Conservation (phyloP, 129 eudicot species). For the Arctium minus region DNA sequence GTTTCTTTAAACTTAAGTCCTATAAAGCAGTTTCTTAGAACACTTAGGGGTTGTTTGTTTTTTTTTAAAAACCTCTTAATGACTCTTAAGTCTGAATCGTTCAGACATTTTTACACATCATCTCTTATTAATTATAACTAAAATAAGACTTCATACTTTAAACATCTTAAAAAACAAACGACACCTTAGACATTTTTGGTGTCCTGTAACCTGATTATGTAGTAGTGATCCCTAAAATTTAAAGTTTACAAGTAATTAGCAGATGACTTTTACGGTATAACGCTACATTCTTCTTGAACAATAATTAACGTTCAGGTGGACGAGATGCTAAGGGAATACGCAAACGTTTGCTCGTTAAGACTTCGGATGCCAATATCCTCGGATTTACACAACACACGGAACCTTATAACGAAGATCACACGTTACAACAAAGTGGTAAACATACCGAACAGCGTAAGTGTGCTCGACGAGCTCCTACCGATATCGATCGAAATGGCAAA, state of each 20-base stretch:
- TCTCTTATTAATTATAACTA: too few relatives aligned
- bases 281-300: not conserved
- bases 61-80: too few relatives aligned
- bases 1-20: too few relatives aligned
- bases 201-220: not conserved
- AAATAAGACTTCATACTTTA: too few relatives aligned
- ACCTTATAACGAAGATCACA: constrained; percentile 41
- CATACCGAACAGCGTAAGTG: constrained; percentile 37
- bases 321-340: constrained; percentile 33
- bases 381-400: constrained; percentile 32
- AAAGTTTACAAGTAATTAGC: too few relatives aligned
- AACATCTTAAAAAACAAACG: too few relatives aligned
- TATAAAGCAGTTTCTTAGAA: not conserved
- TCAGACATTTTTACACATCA: too few relatives aligned
- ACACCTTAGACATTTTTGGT: not conserved
- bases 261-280: not conserved
- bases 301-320: constrained; percentile 23
- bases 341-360: constrained; percentile 32
- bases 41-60: not conserved
- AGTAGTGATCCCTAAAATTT: too few relatives aligned
- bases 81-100: too few relatives aligned
- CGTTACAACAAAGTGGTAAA: constrained; percentile 43
- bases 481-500: constrained; percentile 42
- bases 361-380: constrained; percentile 44
- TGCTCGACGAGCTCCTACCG: constrained; percentile 39